Evolutionary conservation across 768 basidiomycete species (phyloP), one percentile per base, ranked within the genome.

Genomic region (Russula vinacea): DNA sequence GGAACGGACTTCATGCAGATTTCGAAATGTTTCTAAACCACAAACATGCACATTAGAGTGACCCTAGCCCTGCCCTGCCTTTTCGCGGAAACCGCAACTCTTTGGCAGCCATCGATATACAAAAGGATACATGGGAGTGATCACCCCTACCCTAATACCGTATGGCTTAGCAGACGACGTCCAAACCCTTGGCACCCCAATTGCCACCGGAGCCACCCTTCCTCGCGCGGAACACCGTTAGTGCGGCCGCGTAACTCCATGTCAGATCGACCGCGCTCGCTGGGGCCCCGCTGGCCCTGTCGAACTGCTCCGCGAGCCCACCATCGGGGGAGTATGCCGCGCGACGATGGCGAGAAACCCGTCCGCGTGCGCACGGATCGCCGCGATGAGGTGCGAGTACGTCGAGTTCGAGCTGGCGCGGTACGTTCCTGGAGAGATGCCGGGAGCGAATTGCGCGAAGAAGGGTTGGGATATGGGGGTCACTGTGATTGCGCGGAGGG

Each of bases 211-310:
- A 68, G 45, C 74, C 71, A 1, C 86, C 85, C 19, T 71, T 75
- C 22, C 49, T 16, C 6, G 49, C 49, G 10, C 49, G 49, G 84
- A 78, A 85, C 10, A 76, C 83, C 0, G 89, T 88, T 59, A 89
- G 72, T 0, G 83, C 79, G 35, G 86, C 77, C 0, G 88, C 88
- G 70, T 89, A 90, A 67, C 83, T 85, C 88, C 89, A 89, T 0
- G 88, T 89, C 64, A 90, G 76, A 70, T 90, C 83, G 9, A 71
- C 73, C 3, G 89, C 89, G 70, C 32, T 53, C 52, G 81, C 65
- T 1, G 81, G 86, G 3, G 73, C 54, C 5, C 89, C 89, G 32
- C 76, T 71, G 59, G 19, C 52, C 52, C 8, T 53, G 11, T 74
- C 73, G 70, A 78, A 90, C 71, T 90, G 87, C 71, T 90, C 89